Base-by-base conservation (phyloP, 2,329 filamentous ascomycete genomes). In the Aspergillus sp. region DNA sequence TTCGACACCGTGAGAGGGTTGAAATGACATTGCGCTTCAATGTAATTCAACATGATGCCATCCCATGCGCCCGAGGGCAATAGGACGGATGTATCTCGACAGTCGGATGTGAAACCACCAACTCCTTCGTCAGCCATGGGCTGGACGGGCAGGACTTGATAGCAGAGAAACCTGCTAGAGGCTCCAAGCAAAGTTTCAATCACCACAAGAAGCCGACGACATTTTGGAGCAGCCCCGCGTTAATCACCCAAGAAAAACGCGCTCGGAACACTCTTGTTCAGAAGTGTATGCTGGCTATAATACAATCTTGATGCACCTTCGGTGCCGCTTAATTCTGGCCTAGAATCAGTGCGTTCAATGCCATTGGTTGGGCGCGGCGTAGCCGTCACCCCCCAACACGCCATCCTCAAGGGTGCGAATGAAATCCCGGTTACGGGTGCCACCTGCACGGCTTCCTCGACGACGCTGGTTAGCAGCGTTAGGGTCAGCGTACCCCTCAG, bases 351-450 rank as follows among this genome's bases (percentile, higher is more conserved):
- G 22, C 46, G 24, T 56, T 82, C 80, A 87, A 69, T 86, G 84
- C 84, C 89, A 96, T 76, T 95, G 91, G 81, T 87, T 86, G 64
- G 85, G 81, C 65, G 81, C 82, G 86, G 92, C 90, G 72, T 92
- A 97, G 2, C 92, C 92, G 76, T 98, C 94, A 75, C 96, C 65
- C 10, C 66, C 94, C 57, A 98, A 80, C 2, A 93, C 97, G 39
- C 95, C 86, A 77, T 98, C 95, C 77, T 99, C 95, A 63, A 99
- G 81, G 63, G 90, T 97, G 57, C 95, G 87, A 69, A 99, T 96
- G 73, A 99, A 97, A 73, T 98, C 94, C 47, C 92, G 84, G 70
- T 93, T 83, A 58, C 82, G 77, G 50, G 65, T 81, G 49, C 76
- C 75, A 77, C 82, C 73, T 49, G 85, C 84, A 57, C 92, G 85